Conservation (phyloP, 441 rosid species). For the Erysimum cheiri region DNA sequence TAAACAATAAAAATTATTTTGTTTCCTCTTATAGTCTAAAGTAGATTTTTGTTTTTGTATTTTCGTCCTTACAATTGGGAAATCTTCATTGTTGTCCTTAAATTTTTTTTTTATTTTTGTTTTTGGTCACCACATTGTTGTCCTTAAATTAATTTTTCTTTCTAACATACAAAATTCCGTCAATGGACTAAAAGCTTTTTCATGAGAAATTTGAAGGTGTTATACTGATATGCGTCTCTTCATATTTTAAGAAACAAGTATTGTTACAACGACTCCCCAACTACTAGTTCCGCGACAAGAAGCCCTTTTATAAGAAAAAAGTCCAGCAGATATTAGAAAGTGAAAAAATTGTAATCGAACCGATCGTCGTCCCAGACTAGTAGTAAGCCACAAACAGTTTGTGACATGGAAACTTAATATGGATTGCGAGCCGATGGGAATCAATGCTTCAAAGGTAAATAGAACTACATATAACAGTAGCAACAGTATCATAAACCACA, state of each 20-base stretch:
- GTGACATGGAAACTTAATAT: not conserved
- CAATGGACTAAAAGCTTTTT: not conserved
- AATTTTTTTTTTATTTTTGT: no score
- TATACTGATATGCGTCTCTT: not conserved
- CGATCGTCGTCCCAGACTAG: not conserved
- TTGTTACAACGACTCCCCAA: not conserved
- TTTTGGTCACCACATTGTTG: no score
- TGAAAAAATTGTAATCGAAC: not conserved
- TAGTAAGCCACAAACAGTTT: conserved; percentile 1
- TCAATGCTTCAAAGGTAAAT: not conserved
- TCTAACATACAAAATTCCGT: no score
- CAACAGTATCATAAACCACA: conserved; percentile 15
- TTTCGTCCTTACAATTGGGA: no score
- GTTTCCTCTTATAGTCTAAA: no score
- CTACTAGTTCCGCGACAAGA: not conserved
- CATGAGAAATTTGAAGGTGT: not conserved
- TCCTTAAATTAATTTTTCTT: no score
- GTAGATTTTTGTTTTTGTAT: no score
- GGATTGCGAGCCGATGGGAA: not conserved
- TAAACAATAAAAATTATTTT: no score
- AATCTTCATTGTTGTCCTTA: no score
- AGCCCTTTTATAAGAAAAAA: not conserved
- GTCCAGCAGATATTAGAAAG: not conserved
- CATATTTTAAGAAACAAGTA: not conserved
- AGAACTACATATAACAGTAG: conserved; percentile 8